Conservation (phyloP, 257 asterid species). For the Solanum pimpinellifolium region DNA sequence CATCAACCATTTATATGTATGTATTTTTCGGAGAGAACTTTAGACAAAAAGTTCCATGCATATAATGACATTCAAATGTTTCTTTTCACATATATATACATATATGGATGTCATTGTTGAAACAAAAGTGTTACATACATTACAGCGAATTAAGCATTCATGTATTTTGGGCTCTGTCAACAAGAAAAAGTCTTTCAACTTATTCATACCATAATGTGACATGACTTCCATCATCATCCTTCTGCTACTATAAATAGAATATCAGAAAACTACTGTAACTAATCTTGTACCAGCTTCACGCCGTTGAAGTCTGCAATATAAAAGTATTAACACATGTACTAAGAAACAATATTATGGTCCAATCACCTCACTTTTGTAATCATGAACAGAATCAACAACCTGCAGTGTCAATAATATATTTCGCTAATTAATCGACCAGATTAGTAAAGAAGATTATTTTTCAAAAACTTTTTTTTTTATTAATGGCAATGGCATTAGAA, state of each 20-base stretch:
- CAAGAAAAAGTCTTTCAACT: not conserved
- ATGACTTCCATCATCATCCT: slow-evolving; percentile 59
- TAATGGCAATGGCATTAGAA: too few species aligned
- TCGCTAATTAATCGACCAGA: not conserved
- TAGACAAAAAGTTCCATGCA: not conserved
- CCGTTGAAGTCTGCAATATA: slow-evolving; percentile 76
- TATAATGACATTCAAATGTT: not conserved
- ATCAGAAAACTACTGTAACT: not conserved
- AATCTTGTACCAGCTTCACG: slow-evolving; percentile 55
- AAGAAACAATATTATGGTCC: slow-evolving; percentile 33
- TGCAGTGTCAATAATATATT: slow-evolving; percentile 11
- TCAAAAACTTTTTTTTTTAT: slow-evolving; percentile 51
- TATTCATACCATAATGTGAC: slow-evolving; percentile 72
- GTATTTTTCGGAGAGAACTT: not conserved
- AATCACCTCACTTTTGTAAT: slow-evolving; percentile 98
- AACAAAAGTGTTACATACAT: not conserved
- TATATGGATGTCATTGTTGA: not conserved
- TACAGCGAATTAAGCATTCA: not conserved
- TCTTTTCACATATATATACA: not conserved
- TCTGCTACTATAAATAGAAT: slow-evolving; percentile 31
- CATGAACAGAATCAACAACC: slow-evolving; percentile 92
- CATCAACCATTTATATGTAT: not conserved
- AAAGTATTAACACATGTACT: not conserved
- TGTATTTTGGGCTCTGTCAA: not conserved
- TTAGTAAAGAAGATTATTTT: slow-evolving; percentile 33